Evolutionary conservation across 805 yeast genomes (phyloP), one percentile per base, ranked within the genome.

Genomic region (Metschnikowia shivogae): DNA sequence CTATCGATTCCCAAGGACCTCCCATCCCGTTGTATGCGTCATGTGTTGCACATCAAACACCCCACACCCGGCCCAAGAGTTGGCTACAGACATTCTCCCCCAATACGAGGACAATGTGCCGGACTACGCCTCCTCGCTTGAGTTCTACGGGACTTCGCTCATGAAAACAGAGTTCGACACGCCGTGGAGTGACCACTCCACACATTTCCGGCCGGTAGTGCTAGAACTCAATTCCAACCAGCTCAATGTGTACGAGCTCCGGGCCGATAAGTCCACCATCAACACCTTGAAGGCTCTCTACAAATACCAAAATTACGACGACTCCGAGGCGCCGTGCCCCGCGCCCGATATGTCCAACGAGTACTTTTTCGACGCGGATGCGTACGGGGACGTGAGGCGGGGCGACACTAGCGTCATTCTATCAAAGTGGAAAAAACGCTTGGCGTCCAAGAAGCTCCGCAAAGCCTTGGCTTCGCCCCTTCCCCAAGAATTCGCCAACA

Each of bases 201-300:
- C 67, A 28, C 42, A 53, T 7, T 65, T 72, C 67, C 62, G 60
- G 43, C 71, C 73, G 1, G 72, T 71, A 14, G 49, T 68, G 20
- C 54, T 68, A 20, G 73, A 70, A 49, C 50, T 71, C 30, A 69
- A 68, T 50, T 63, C 70, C 33, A 71, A 72, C 14, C 74, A 70
- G 47, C 57, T 71, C 28, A 61, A 61, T 28, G 41, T 71, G 5
- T 63, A 66, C 47, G 57, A 56, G 32, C 48, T 71, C 14, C 48
- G 52, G 9, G 54, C 59, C 8, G 59, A 59, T 8, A 58, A 54
- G 22, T 45, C 50, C 28, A 48, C 61, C 11, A 36, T 43, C 5
- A 50, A 57, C n/a, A 42, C 62, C 7, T 52, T 71, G n/a, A 45
- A 62, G 36, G 58, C 63, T 26, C 55, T 70, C n/a, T 71, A 57